These are phyloP conservation scores for Parsonsia alboflavescens DNA, from an alignment of 257 asterid genomes.

Conservation along the genomic window DNA sequence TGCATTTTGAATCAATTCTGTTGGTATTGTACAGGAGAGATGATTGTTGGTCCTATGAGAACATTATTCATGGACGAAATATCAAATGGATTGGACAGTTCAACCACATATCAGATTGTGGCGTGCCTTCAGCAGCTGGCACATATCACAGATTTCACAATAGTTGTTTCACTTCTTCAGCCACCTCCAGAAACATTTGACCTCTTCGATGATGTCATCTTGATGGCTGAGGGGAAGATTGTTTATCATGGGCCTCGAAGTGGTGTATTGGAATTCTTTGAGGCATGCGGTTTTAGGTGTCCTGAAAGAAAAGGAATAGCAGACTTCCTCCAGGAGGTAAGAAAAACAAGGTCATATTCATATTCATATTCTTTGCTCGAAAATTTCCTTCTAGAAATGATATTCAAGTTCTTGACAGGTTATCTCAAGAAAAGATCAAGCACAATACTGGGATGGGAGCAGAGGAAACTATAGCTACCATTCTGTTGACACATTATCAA, in stretches of 20 bases:
- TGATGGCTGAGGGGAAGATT: slow-evolving; percentile 64
- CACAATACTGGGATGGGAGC: slow-evolving; percentile 40
- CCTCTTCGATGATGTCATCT: slow-evolving; percentile 58
- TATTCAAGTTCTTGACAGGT: slow-evolving; percentile 28
- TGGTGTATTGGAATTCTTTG: slow-evolving; percentile 45
- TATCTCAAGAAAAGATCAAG: slow-evolving; percentile 48
- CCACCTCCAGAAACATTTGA: slow-evolving; percentile 78
- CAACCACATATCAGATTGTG: slow-evolving; percentile 66
- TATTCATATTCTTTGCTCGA: background rate
- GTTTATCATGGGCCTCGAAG: slow-evolving; percentile 62
- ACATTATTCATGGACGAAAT: slow-evolving; percentile 70
- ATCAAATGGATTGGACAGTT: slow-evolving; percentile 74
- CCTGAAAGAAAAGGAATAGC: slow-evolving; percentile 53
- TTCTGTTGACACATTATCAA: slow-evolving; percentile 32
- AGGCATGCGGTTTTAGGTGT: slow-evolving; percentile 57
- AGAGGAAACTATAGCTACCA: slow-evolving; percentile 29
- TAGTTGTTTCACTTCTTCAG: slow-evolving; percentile 66
- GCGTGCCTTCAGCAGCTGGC: slow-evolving; percentile 60
- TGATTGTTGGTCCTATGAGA: slow-evolving; percentile 65
- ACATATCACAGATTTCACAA: slow-evolving; percentile 59
- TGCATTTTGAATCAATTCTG: too few relatives aligned
- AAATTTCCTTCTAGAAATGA: background rate
- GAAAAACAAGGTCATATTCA: background rate
- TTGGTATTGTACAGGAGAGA: slow-evolving; percentile 44
- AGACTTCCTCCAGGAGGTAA: slow-evolving; percentile 25